Evolutionary conservation across 2,329 filamentous ascomycete genomes (phyloP).

Genomic region (Hypoxylon sp.): DNA sequence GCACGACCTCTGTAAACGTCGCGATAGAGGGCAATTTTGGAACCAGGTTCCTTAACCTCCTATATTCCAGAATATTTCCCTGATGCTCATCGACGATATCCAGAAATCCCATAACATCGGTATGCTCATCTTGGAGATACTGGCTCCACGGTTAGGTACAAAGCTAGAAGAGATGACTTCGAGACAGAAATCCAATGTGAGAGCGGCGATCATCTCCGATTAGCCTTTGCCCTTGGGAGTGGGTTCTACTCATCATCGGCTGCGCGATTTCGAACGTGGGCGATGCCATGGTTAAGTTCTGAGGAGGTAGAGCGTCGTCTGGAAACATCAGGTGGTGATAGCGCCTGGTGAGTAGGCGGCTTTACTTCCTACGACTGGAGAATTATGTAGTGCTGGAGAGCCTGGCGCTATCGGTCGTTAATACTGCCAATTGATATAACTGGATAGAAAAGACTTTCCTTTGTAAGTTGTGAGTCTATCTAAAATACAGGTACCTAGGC

Average conservation of each 20-base stretch:
- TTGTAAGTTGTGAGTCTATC: background rate
- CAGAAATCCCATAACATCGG: background rate
- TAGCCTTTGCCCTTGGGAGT: background rate
- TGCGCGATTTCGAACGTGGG: background rate
- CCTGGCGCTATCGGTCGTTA: background rate
- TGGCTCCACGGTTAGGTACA: background rate
- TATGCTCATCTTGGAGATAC: background rate
- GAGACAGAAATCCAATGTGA: background rate
- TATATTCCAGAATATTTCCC: background rate
- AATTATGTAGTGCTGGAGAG: background rate
- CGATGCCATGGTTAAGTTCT: constrained; percentile 3
- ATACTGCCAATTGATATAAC: background rate
- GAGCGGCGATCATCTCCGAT: background rate
- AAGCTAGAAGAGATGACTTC: background rate
- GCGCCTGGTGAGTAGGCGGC: background rate
- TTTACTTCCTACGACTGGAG: background rate
- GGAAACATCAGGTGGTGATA: background rate
- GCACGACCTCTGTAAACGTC: constrained; percentile 1
- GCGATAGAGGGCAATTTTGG: background rate
- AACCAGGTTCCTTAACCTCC: background rate
- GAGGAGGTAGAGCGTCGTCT: background rate
- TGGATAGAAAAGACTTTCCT: background rate
- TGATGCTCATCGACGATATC: background rate
- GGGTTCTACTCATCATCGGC: background rate
- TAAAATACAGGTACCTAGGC: no score